phyloP scores from a whole-genome alignment of 73 alveolate genomes.

The Breviolum minutum region DNA sequence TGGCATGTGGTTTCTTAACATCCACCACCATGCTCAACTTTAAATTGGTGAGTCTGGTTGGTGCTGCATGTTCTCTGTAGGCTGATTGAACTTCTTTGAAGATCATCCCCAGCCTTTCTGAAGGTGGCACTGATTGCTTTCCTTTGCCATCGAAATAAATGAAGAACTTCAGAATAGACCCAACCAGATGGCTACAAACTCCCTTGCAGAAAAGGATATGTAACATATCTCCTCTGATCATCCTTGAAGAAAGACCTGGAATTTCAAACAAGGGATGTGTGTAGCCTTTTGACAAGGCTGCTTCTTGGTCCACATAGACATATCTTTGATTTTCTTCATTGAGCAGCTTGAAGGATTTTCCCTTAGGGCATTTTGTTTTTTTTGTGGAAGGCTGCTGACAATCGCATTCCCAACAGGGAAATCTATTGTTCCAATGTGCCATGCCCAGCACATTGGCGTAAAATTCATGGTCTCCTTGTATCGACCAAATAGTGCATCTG shows the following conservation, averaged over 20 bases:
- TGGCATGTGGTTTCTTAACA: not conserved
- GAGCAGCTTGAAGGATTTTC: conserved; percentile 10
- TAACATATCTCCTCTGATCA: not conserved
- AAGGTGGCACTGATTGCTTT: not conserved
- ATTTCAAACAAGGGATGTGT: not conserved
- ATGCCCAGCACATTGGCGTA: not conserved
- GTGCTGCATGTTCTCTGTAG: not conserved
- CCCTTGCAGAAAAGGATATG: conserved; percentile 11
- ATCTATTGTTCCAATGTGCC: not conserved
- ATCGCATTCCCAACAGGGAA: conserved; percentile 16
- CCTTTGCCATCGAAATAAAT: not conserved
- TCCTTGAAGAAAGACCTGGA: not conserved
- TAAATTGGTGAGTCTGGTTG: not conserved
- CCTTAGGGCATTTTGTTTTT: not conserved
- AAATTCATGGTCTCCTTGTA: conserved; percentile 41
- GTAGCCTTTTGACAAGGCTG: not conserved
- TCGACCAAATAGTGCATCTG: not conserved
- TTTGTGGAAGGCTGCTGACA: not conserved
- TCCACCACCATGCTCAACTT: not conserved
- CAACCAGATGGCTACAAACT: not conserved
- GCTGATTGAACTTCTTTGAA: not conserved
- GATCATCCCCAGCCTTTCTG: not conserved
- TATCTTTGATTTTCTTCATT: not conserved
- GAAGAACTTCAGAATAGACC: not conserved
- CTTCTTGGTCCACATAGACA: not conserved